These are phyloP conservation scores for Sanghuangporus weigelae DNA, from an alignment of 1,284 basidiomycete genomes.

Conservation along the genomic window DNA sequence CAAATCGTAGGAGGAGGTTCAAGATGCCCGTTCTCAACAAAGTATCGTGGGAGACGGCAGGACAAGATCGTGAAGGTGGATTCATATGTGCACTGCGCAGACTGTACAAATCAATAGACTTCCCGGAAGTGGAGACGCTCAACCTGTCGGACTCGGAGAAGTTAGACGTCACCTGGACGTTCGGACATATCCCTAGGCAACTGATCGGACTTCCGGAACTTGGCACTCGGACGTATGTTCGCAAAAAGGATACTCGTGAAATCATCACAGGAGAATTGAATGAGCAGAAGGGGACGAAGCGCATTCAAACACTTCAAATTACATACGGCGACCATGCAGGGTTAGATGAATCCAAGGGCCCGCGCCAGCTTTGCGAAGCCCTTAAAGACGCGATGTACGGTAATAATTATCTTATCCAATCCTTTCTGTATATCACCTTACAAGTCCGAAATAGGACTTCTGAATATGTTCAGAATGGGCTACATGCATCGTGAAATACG, in stretches of 20 bases:
- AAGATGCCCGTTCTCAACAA: background rate
- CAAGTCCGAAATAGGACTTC: background rate
- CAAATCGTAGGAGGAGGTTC: background rate
- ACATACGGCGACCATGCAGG: background rate
- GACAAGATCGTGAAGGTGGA: slow-evolving; percentile 7
- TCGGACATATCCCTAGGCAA: background rate
- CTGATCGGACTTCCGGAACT: background rate
- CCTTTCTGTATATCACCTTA: background rate
- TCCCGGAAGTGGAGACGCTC: background rate
- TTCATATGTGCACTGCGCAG: background rate
- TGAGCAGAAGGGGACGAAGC: background rate
- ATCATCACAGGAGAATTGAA: background rate
- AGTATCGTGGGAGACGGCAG: background rate
- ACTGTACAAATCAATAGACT: background rate
- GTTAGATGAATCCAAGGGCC: background rate
- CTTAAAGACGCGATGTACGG: slow-evolving; percentile 2
- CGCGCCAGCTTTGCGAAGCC: background rate
- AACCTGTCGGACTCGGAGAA: background rate
- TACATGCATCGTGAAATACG: slow-evolving; percentile 5
- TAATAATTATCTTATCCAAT: background rate
- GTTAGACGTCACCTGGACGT: no score
- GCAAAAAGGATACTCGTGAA: background rate
- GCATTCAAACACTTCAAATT: background rate
- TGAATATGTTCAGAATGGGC: slow-evolving; percentile 6
- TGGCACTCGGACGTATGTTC: background rate